Base-by-base conservation (phyloP, 2,329 filamentous ascomycete genomes). In the Teratosphaeriaceae sp. region DNA sequence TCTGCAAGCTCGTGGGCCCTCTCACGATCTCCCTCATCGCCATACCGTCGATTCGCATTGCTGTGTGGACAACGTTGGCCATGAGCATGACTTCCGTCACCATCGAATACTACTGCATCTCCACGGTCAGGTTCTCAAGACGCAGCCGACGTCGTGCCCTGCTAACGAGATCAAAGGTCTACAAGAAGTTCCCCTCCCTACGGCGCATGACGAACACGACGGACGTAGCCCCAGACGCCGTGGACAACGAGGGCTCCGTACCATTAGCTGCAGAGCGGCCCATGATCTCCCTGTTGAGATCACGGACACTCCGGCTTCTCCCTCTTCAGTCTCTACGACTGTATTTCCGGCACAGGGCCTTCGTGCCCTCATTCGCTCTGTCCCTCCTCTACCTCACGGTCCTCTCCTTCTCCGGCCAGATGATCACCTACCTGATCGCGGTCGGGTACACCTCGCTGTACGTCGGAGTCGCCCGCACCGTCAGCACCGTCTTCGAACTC, bases 361-460 rank as follows among this genome's bases (percentile, higher is more conserved):
- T 82, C 47, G 63, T 81, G 1, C 74, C 81, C 0, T 84, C 80
- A 0, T 69, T 84, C 38, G 67, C 79, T 0, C 64, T 75, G 0
- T 68, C 77, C 0, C 59, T 84, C 0, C 71, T 83, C 1, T 83
- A 83, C 54, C 66, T 83, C 38, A 84, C 76, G 0, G 77, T 80
- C 0, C 63, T 81, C 3, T 72, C 69, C 5, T 79, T 80, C 50
- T 65, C 68, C 0, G 78, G 77, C 0, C 79, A 81, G 53, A 82
- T 83, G 77, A 67, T 80, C 42, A 81, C 80, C 0, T 84, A 78
- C 50, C 69, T 84, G 2, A 62, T 82, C 4, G 69, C 75, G 0
- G 58, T 68, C 3, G 75, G 75, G 19, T 74, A 74, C 52, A 73
- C 63, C 2, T 68, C 76, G 1, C 55, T 65, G 13, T 64, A 73